These are phyloP conservation scores for Penicillium sclerotigenum DNA, from an alignment of 2,329 filamentous ascomycete genomes.

Conservation along the genomic window DNA sequence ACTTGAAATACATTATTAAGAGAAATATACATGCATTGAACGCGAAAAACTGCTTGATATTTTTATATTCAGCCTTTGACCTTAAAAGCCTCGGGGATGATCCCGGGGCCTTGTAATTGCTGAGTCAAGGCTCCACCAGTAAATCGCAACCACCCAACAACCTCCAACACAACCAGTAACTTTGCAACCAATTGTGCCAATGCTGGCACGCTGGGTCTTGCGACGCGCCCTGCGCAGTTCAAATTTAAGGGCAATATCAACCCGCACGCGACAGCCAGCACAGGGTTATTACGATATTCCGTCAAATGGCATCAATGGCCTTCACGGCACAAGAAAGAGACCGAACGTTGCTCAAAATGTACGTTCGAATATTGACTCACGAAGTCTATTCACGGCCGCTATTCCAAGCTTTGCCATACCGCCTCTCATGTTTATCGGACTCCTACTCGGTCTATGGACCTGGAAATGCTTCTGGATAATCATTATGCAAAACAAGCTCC, in stretches of 20 bases:
- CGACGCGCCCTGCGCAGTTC: neutral
- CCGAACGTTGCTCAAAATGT: neutral
- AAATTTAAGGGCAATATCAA: neutral
- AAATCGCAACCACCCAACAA: neutral
- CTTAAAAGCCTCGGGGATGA: neutral
- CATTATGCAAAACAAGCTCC: constrained; percentile 74
- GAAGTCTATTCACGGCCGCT: constrained; percentile 20
- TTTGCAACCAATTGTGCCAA: neutral
- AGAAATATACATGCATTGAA: neutral
- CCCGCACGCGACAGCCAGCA: neutral
- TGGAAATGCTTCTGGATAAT: constrained; percentile 71
- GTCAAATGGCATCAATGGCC: neutral
- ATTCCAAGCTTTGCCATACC: constrained; percentile 56
- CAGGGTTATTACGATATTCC: neutral
- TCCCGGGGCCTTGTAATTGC: neutral
- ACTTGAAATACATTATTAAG: no score
- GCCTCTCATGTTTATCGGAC: constrained; percentile 63
- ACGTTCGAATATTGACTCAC: neutral
- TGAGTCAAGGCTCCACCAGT: constrained; percentile 1
- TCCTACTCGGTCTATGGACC: constrained; percentile 62
- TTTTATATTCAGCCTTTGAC: neutral
- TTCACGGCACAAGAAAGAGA: constrained; percentile 2
- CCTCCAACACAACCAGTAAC: neutral
- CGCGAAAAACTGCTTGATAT: no score
- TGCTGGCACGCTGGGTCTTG: constrained; percentile 1